Conservation (phyloP, 108 stramenopile species). For the Nitzschia inconspicua region DNA sequence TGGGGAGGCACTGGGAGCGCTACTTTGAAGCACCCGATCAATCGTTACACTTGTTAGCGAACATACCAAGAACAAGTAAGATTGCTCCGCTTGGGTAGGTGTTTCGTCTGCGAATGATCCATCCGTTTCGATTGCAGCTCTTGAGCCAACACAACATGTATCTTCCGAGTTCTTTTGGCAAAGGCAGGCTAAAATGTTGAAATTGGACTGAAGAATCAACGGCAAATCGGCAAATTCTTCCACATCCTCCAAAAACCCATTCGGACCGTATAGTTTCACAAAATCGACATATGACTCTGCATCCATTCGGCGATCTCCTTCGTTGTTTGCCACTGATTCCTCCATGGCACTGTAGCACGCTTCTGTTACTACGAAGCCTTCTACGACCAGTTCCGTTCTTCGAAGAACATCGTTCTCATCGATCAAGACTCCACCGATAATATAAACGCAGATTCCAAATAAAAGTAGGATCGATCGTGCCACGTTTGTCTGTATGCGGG, state of each 20-base stretch:
- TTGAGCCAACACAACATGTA: constrained; percentile 27
- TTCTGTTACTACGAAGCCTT: constrained; percentile 19
- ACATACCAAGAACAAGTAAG: constrained; percentile 25
- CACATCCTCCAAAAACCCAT: constrained; percentile 12
- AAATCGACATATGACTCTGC: constrained; percentile 24
- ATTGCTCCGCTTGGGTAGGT: constrained; percentile 13
- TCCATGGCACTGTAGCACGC: constrained; percentile 21
- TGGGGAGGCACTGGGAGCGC: constrained; percentile 13
- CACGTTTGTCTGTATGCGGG: no score
- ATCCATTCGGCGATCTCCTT: constrained; percentile 12
- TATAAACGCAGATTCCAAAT: no score
- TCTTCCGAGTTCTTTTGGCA: constrained; percentile 9
- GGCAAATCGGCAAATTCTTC: constrained; percentile 21
- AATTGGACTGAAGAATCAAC: constrained; percentile 17
- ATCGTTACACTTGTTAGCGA: constrained; percentile 18
- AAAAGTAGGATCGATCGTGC: no score
- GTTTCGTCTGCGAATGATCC: constrained; percentile 10
- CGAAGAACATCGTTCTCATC: no score
- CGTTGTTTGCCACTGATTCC: constrained; percentile 2
- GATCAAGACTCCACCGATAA: no score
- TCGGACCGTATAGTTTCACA: constrained; percentile 15
- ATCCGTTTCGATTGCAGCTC: constrained; percentile 16
- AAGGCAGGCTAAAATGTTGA: constrained; percentile 22
- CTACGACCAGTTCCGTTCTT: not conserved
- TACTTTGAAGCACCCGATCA: constrained; percentile 11